Conservation (phyloP, 768 basidiomycete genomes). For the Russula ochroleuca region DNA sequence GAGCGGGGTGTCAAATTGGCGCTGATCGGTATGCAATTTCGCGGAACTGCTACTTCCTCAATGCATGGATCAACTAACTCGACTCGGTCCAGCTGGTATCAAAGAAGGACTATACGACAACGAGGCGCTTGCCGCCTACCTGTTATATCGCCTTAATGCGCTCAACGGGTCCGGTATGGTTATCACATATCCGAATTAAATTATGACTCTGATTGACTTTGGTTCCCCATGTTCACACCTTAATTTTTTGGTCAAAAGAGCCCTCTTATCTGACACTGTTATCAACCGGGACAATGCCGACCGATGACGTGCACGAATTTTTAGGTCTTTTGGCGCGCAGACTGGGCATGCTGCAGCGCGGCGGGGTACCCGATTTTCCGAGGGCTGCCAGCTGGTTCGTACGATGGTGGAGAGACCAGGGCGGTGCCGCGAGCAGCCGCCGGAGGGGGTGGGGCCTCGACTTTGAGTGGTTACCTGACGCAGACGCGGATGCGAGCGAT, state of each 20-base stretch:
- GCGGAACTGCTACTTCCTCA: background rate
- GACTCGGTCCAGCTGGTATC: slow-evolving; percentile 65
- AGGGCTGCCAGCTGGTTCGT: slow-evolving; percentile 81
- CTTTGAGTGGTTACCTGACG: slow-evolving; percentile 55
- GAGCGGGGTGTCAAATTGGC: slow-evolving; percentile 93
- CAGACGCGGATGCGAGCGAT: slow-evolving; percentile 28
- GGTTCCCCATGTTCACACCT: background rate
- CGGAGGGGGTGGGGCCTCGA: slow-evolving; percentile 83
- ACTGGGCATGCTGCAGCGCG: slow-evolving; percentile 78
- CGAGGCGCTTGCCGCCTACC: slow-evolving; percentile 80
- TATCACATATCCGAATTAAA: background rate
- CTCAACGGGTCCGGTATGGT: slow-evolving; percentile 66
- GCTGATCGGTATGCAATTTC: slow-evolving; percentile 68
- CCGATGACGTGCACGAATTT: slow-evolving; percentile 59
- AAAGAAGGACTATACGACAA: slow-evolving; percentile 88
- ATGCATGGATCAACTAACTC: background rate
- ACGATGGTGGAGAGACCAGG: slow-evolving; percentile 81
- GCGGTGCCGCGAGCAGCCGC: slow-evolving; percentile 38
- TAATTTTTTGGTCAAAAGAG: slow-evolving; percentile 38
- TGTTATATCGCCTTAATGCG: slow-evolving; percentile 79
- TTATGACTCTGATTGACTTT: background rate
- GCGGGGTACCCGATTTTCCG: slow-evolving; percentile 63
- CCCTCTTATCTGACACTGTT: slow-evolving; percentile 67
- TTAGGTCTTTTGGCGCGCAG: slow-evolving; percentile 64
- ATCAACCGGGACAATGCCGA: slow-evolving; percentile 51